Evolutionary conservation across 192 early-diverging fungal genomes (phyloP).

Genomic region (Coemansia sp.): DNA sequence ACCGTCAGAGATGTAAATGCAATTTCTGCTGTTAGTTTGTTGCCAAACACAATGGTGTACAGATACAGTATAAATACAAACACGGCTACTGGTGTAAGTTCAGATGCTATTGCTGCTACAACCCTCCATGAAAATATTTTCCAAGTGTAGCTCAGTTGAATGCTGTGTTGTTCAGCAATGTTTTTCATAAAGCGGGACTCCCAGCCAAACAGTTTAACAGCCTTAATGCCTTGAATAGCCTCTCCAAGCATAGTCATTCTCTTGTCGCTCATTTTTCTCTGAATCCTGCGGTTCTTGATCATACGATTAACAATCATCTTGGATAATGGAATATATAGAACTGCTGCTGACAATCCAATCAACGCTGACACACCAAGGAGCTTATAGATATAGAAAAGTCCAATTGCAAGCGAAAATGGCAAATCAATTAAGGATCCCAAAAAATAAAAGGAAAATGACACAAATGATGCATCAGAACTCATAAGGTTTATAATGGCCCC

Average conservation of each 20-base stretch:
- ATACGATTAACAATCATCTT: slow-evolving; percentile 48
- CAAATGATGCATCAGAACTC: slow-evolving; percentile 61
- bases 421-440: slow-evolving; percentile 58
- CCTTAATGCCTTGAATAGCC: slow-evolving; percentile 77
- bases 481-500: slow-evolving; percentile 68
- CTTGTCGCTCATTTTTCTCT: slow-evolving; percentile 60
- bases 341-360: slow-evolving; percentile 65
- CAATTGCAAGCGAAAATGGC: slow-evolving; percentile 62
- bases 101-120: slow-evolving; percentile 49
- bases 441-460: slow-evolving; percentile 48
- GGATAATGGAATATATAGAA: slow-evolving; percentile 58
- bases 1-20: slow-evolving; percentile 68
- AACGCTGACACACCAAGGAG: slow-evolving; percentile 77
- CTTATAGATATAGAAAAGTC: slow-evolving; percentile 61
- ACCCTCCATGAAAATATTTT: slow-evolving; percentile 55
- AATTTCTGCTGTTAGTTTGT: slow-evolving; percentile 58
- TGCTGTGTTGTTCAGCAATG: slow-evolving; percentile 59
- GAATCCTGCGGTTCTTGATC: slow-evolving; percentile 48
- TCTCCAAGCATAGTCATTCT: slow-evolving; percentile 76
- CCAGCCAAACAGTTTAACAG: slow-evolving; percentile 88
- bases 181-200: slow-evolving; percentile 67
- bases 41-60: slow-evolving; percentile 61
- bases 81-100: slow-evolving; percentile 46
- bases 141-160: slow-evolving; percentile 42
- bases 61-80: slow-evolving; percentile 56